phyloP scores from a whole-genome alignment of 768 basidiomycete genomes.

The Mycena capillaripes region DNA sequence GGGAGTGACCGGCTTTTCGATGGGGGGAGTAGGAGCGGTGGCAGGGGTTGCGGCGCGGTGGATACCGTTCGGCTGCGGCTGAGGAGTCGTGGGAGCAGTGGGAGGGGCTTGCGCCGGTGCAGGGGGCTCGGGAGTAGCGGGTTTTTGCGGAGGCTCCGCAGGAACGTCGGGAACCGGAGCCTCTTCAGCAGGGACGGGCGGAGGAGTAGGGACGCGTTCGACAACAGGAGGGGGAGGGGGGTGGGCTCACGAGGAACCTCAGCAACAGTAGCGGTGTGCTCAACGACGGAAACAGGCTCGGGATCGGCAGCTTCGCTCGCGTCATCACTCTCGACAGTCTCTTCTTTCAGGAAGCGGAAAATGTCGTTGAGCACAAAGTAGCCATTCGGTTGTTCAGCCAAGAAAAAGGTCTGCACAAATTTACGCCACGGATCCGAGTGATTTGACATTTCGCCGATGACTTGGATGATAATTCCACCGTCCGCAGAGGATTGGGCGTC shows the following conservation, averaged over 20 bases:
- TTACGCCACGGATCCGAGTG: slow-evolving; percentile 93
- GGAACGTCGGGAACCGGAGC: slow-evolving; percentile 55
- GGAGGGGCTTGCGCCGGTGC: slow-evolving; percentile 46
- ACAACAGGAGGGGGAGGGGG: slow-evolving; percentile 57
- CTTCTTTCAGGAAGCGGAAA: slow-evolving; percentile 99
- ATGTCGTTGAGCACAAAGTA: slow-evolving; percentile 99
- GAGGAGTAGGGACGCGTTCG: slow-evolving; percentile 45
- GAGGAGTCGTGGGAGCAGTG: slow-evolving; percentile 49
- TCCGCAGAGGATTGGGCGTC: slow-evolving; percentile 96
- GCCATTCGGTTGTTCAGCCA: slow-evolving; percentile 98
- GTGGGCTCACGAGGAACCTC: slow-evolving; percentile 54
- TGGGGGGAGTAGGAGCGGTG: slow-evolving; percentile 46
- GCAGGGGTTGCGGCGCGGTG: slow-evolving; percentile 50
- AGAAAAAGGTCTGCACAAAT: slow-evolving; percentile 99
- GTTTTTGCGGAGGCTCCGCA: slow-evolving; percentile 29
- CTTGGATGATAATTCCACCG: slow-evolving; percentile 98
- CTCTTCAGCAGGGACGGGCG: slow-evolving; percentile 52
- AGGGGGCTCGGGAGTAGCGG: slow-evolving; percentile 48
- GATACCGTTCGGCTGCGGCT: slow-evolving; percentile 56
- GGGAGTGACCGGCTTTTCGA: slow-evolving; percentile 41
- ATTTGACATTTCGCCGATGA: slow-evolving; percentile 99
- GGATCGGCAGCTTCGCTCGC: slow-evolving; percentile 59
- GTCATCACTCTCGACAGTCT: slow-evolving; percentile 86
- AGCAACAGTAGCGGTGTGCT: slow-evolving; percentile 46
- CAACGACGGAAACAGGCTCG: slow-evolving; percentile 46